Conservation (phyloP, 2,329 filamentous ascomycete genomes). For the Pyricularia pennisetigena region DNA sequence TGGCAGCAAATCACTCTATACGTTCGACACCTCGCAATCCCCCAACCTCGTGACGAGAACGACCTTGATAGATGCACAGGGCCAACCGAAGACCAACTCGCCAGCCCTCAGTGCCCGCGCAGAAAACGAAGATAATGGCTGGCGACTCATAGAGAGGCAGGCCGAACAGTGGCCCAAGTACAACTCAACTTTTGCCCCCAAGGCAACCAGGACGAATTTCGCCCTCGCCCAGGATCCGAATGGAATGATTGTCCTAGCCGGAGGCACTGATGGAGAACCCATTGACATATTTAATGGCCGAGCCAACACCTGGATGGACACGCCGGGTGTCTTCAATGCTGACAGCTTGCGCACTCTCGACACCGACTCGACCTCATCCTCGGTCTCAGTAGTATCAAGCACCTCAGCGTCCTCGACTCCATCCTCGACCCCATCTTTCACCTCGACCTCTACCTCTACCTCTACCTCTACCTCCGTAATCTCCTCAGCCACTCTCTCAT, state of each 20-base stretch:
- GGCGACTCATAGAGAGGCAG: conserved; percentile 28
- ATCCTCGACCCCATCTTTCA: not conserved
- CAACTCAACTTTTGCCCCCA: conserved; percentile 64
- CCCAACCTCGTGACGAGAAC: conserved; percentile 69
- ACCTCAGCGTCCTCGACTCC: conserved; percentile 14
- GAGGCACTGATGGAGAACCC: conserved; percentile 57
- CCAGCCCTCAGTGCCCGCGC: conserved; percentile 30
- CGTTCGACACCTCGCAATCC: conserved; percentile 63
- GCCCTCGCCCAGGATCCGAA: conserved; percentile 58
- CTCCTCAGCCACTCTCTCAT: conserved; percentile 15
- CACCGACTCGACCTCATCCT: conserved; percentile 20
- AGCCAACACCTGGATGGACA: conserved; percentile 70
- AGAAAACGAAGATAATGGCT: conserved; percentile 9
- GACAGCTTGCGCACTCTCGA: conserved; percentile 22
- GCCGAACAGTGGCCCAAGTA: conserved; percentile 65
- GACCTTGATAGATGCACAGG: conserved; percentile 53
- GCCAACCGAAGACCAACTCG: conserved; percentile 39
- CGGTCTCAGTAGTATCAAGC: conserved; percentile 18
- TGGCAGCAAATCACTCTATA: conserved; percentile 67
- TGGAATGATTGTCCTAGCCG: conserved; percentile 68
- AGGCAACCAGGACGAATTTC: conserved; percentile 53
- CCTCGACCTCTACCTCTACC: conserved; percentile 8
- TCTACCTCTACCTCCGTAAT: conserved; percentile 11
- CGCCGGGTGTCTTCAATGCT: conserved; percentile 50
- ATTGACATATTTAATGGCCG: conserved; percentile 69